Evolutionary conservation across 2,329 filamentous ascomycete genomes (phyloP).

Genomic region (Rhytidhysteron rufulum): DNA sequence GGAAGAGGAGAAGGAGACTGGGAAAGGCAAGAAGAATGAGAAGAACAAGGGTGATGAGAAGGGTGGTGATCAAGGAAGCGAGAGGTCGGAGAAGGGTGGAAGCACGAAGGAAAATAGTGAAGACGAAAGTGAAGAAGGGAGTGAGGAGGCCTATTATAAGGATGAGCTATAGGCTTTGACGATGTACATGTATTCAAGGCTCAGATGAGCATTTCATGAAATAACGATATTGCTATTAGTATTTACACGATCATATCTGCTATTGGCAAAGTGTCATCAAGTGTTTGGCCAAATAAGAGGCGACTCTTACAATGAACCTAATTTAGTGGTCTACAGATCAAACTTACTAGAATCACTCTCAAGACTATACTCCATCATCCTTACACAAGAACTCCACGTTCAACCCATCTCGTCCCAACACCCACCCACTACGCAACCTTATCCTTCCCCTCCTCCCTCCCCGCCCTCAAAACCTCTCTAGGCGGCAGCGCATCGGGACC

Average conservation of each 20-base stretch:
- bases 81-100: constrained; percentile 5
- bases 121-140: constrained; percentile 29
- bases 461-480: constrained; percentile 29
- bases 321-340: no score
- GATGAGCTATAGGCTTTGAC: constrained; percentile 36
- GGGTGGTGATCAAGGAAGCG: constrained; percentile 9
- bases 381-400: background rate
- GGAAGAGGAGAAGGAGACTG: constrained; percentile 38
- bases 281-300: no score
- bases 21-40: constrained; percentile 14
- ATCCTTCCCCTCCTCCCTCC: constrained; percentile 20
- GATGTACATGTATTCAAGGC: no score
- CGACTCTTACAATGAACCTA: no score
- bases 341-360: background rate
- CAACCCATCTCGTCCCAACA: background rate
- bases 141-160: constrained; percentile 39
- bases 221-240: no score
- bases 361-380: background rate
- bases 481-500: constrained; percentile 47
- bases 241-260: no score
- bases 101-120: constrained; percentile 14
- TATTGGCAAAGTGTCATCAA: no score
- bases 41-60: constrained; percentile 34
- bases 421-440: constrained; percentile 9
- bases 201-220: no score